Evolutionary conservation across 108 stramenopile species (phyloP).

Genomic region (Nitzschia putrida): DNA sequence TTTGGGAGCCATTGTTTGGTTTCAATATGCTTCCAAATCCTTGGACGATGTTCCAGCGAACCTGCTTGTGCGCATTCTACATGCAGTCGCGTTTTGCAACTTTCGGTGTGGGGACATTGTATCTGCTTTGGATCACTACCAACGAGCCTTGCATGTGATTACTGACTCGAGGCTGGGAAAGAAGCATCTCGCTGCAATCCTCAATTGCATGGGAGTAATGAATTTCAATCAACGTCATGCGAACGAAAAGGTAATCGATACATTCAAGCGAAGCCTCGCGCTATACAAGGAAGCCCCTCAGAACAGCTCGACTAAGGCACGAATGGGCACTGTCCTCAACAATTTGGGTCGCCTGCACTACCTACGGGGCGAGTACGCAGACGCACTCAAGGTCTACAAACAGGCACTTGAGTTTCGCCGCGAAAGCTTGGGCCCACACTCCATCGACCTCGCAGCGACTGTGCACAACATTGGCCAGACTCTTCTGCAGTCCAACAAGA

Average conservation of each 20-base stretch:
- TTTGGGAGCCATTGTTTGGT: constrained; percentile 37
- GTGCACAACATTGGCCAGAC: constrained; percentile 74
- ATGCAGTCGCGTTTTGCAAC: constrained; percentile 46
- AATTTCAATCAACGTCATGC: constrained; percentile 23
- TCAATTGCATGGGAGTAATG: constrained; percentile 53
- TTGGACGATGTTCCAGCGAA: neutral
- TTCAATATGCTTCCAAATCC: no score
- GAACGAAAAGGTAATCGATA: constrained; percentile 34
- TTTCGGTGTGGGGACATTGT: constrained; percentile 45
- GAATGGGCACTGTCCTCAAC: constrained; percentile 64
- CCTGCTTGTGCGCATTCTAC: constrained; percentile 13
- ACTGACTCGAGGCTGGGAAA: constrained; percentile 3
- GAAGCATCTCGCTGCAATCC: constrained; percentile 28
- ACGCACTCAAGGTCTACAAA: constrained; percentile 51
- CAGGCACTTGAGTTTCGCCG: constrained; percentile 53
- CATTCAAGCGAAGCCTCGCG: constrained; percentile 42
- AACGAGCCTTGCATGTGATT: constrained; percentile 18
- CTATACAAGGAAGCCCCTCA: constrained; percentile 30
- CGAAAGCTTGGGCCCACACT: constrained; percentile 38
- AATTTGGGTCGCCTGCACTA: constrained; percentile 69
- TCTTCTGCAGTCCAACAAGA: constrained; percentile 50
- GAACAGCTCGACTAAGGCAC: constrained; percentile 33
- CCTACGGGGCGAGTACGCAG: constrained; percentile 47
- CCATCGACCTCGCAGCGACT: constrained; percentile 69
- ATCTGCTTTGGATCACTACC: constrained; percentile 36